Percentiles rank a stretch among this genome's conserved stretches.
phyloP scores from a whole-genome alignment of 2,329 filamentous ascomycete genomes.

The Verticillium dahliae region DNA sequence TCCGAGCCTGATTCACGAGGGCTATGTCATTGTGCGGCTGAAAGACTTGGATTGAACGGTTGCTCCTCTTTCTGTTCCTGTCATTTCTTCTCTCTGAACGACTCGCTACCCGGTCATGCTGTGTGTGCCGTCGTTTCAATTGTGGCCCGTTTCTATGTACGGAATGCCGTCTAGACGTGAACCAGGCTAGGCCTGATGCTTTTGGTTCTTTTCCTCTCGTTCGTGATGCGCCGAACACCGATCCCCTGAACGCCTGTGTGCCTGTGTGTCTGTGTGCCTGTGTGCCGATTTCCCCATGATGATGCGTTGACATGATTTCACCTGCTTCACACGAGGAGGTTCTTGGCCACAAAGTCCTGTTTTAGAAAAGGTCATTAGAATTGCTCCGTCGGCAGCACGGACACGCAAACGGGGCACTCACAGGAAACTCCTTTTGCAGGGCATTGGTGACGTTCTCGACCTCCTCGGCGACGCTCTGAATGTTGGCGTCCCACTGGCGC shows the following conservation, averaged over 20 bases:
- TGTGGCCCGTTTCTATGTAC: not conserved
- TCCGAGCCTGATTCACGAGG: slow-evolving; percentile 37
- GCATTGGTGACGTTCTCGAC: slow-evolving; percentile 80
- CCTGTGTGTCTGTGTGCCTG: not conserved
- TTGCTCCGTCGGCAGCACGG: no score
- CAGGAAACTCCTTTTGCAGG: slow-evolving; percentile 75
- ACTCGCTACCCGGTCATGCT: not conserved
- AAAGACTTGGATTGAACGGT: slow-evolving; percentile 40
- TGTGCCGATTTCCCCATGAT: not conserved
- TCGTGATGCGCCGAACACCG: slow-evolving; percentile 4
- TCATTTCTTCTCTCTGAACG: not conserved
- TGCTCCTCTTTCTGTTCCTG: slow-evolving; percentile 4
- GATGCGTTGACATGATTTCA: not conserved
- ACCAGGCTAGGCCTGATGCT: not conserved
- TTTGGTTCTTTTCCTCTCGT: slow-evolving; percentile 3
- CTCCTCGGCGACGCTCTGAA: slow-evolving; percentile 80
- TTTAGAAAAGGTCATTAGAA: slow-evolving; percentile 1
- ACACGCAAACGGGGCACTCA: slow-evolving; percentile 17
- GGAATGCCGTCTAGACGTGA: not conserved
- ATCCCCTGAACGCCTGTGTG: slow-evolving; percentile 5
- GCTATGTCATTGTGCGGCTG: slow-evolving; percentile 47
- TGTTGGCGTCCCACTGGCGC: slow-evolving; percentile 82
- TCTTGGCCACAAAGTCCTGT: slow-evolving; percentile 41
- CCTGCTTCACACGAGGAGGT: slow-evolving; percentile 25
- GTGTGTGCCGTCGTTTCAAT: not conserved